A percentile compares a stretch with the other conserved stretches of the same genome.
Conservation (phyloP, 306 rosid species). For the Quercus parvula region DNA sequence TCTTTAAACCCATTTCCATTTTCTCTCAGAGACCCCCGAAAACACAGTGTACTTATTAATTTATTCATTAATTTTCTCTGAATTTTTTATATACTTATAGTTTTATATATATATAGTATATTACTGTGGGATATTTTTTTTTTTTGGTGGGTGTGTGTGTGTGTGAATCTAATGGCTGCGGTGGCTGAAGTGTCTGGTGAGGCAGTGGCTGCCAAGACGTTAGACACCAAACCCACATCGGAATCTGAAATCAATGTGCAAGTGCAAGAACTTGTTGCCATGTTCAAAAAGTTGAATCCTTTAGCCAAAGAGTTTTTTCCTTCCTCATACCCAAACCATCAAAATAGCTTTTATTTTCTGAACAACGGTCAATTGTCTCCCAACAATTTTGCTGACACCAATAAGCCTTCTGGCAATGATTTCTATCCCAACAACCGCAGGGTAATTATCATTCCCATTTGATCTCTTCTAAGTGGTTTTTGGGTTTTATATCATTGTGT, state of each 20-base stretch:
- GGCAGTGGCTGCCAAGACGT: slow-evolving; percentile 58
- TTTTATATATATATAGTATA: neutral
- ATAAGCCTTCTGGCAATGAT: slow-evolving; percentile 52
- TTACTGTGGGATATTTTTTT: slow-evolving; percentile 14
- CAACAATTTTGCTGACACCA: slow-evolving; percentile 38
- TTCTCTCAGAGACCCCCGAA: neutral
- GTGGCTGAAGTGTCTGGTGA: slow-evolving; percentile 80
- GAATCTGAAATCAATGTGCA: slow-evolving; percentile 78
- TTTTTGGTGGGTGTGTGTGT: slow-evolving; percentile 16
- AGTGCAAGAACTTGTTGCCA: slow-evolving; percentile 85
- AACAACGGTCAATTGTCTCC: slow-evolving; percentile 44
- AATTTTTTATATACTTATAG: neutral
- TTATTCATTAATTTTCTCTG: slow-evolving; percentile 5
- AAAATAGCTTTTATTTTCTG: slow-evolving; percentile 35
- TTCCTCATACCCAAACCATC: slow-evolving; percentile 55
- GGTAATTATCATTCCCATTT: slow-evolving; percentile 49
- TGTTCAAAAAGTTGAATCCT: slow-evolving; percentile 95
- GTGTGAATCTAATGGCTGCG: slow-evolving; percentile 75
- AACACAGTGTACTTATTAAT: slow-evolving; percentile 9
- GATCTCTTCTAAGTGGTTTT: slow-evolving; percentile 25
- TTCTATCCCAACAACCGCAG: slow-evolving; percentile 55
- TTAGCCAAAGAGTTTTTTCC: slow-evolving; percentile 88
- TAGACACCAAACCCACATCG: slow-evolving; percentile 55
- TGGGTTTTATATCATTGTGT: neutral
- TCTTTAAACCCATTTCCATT: slow-evolving; percentile 6